phyloP scores from a whole-genome alignment of 2,329 filamentous ascomycete species.

The Rosellinia necatrix region DNA sequence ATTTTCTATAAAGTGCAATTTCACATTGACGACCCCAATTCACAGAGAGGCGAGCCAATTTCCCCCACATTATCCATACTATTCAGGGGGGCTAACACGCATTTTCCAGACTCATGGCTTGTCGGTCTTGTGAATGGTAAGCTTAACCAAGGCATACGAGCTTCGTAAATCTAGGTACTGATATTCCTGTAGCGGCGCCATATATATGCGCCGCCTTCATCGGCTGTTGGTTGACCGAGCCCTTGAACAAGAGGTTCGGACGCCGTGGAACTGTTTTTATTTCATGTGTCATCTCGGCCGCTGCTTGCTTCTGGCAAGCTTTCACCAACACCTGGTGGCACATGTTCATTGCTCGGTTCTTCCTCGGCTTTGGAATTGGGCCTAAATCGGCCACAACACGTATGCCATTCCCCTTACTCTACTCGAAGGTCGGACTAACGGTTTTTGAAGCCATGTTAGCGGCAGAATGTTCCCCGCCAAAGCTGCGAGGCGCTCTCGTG shows the following conservation, averaged over 20 bases:
- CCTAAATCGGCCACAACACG: slow-evolving; percentile 70
- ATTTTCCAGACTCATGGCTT: slow-evolving; percentile 56
- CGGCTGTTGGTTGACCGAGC: slow-evolving; percentile 75
- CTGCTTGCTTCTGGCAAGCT: slow-evolving; percentile 57
- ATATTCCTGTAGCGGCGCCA: slow-evolving; percentile 47
- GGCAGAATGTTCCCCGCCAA: slow-evolving; percentile 68
- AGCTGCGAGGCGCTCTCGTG: slow-evolving; percentile 68
- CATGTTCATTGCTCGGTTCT: slow-evolving; percentile 72
- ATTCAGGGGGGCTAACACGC: slow-evolving; percentile 13
- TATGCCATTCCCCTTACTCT: slow-evolving; percentile 21
- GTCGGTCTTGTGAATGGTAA: slow-evolving; percentile 63
- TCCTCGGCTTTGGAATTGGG: slow-evolving; percentile 72
- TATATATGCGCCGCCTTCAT: slow-evolving; percentile 70
- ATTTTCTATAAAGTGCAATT: slow-evolving; percentile 67
- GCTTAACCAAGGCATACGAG: neutral
- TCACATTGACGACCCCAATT: slow-evolving; percentile 57
- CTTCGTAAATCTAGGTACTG: neutral
- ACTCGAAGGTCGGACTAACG: neutral
- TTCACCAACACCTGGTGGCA: slow-evolving; percentile 61
- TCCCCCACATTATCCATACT: neutral
- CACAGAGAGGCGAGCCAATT: slow-evolving; percentile 42
- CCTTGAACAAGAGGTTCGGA: slow-evolving; percentile 72
- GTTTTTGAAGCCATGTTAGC: slow-evolving; percentile 61
- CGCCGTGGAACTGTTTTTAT: slow-evolving; percentile 74
- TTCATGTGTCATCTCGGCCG: slow-evolving; percentile 64